phyloP scores from a whole-genome alignment of 192 early-diverging fungal species.

The Entrophospora sp. region DNA sequence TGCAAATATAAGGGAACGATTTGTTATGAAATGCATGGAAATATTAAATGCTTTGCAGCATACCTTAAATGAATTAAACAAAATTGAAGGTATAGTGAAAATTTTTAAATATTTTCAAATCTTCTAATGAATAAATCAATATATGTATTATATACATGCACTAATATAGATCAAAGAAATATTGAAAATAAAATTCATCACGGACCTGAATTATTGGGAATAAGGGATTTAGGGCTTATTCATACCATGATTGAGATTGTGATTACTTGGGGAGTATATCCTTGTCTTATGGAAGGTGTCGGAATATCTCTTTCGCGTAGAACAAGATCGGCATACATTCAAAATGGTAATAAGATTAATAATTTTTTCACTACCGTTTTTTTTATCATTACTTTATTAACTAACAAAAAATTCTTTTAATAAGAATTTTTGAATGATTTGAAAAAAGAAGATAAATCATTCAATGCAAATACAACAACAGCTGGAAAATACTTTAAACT shows the following conservation, averaged over 20 bases:
- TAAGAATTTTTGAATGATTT: conserved; percentile 6
- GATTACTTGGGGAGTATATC: conserved; percentile 60
- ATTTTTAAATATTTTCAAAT: neutral
- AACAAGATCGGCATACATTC: conserved; percentile 43
- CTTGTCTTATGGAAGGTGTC: conserved; percentile 54
- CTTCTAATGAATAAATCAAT: neutral
- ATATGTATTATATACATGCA: neutral
- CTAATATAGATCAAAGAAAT: neutral
- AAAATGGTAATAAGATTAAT: conserved; percentile 25
- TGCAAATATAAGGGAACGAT: neutral
- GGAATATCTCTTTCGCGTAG: conserved; percentile 58
- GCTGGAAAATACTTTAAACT: neutral
- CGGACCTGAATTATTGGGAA: conserved; percentile 37
- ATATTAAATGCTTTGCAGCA: neutral
- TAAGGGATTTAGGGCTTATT: conserved; percentile 52
- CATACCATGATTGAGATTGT: conserved; percentile 59
- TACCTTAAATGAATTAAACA: conserved; percentile 2
- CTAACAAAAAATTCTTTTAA: neutral
- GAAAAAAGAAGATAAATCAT: neutral
- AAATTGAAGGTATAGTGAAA: conserved; percentile 12
- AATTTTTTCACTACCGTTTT: neutral
- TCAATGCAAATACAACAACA: neutral
- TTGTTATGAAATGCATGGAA: conserved; percentile 7
- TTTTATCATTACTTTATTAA: neutral
- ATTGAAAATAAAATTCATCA: neutral